Base-by-base conservation (phyloP, 2,329 filamentous ascomycete species). In the Ceratocystis lukuohia region DNA sequence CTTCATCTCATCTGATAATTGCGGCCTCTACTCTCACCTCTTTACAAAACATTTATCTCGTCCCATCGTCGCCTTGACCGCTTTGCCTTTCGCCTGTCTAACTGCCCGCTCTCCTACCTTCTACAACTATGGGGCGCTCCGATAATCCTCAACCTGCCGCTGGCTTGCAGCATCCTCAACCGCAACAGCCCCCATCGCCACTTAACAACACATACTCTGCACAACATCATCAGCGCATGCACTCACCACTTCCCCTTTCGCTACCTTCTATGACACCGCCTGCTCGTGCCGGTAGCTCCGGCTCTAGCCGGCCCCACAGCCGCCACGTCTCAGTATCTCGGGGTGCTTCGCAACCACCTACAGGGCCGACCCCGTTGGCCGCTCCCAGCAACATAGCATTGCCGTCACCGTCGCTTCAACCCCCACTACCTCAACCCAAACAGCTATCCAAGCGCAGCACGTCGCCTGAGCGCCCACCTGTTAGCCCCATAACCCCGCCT, bases 401-500 rank as follows among this genome's bases (percentile, higher is more conserved):
- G 10, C 61, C 66, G n/a, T 66, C 69, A 17, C 61, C 56, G 10
- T 59, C 48, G n/a, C 65, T 61, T 22, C 65, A 64, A 44, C 69
- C 56, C 56, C 65, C 37, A n/a, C 69, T 65, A 59, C 65, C 64
- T 8, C 53, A 59, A n/a, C 53, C 53, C 17, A 67, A 46, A 4
- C 65, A 46, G 10, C 37, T 56, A 5, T 12, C 65, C 25, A 67
- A 73, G 28, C 76, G 76, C 53, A 73, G 77, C 46, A 73, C 77
- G 44, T 81, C 80, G 20, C 80, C 81, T 1, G 71, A 72, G 37
- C 76, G 77, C 37, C 82, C 82, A 25, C 78, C 80, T 65, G 76
- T 84, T 69, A 83, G 80, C 69, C 82, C 82, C 65, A 79, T 84
- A 68, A 83, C 82, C 20, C 81, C 82, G 8, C 80, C 80, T 6